These are phyloP conservation scores for Globisporangium paddicum DNA, from an alignment of 352 stramenopile species.

Conservation along the genomic window DNA sequence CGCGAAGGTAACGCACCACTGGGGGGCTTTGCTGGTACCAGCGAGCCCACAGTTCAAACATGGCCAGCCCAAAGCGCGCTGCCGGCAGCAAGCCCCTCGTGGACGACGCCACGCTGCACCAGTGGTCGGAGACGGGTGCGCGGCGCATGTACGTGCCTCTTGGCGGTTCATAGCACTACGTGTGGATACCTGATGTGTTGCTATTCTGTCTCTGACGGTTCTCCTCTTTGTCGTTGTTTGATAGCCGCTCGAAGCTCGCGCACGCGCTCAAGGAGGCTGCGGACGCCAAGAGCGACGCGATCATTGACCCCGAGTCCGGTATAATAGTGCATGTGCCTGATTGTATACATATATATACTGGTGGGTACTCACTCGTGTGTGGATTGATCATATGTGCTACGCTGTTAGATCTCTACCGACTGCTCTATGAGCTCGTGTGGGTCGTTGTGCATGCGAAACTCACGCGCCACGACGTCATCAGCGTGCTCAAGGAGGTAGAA, in stretches of 20 bases:
- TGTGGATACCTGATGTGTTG: not conserved
- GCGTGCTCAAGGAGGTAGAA: conserved; percentile 60
- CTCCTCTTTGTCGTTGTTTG: not conserved
- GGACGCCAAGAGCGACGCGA: conserved; percentile 13
- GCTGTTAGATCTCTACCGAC: conserved; percentile 39
- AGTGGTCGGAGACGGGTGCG: conserved; percentile 60
- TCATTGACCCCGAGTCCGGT: conserved; percentile 22
- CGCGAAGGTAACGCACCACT: not conserved
- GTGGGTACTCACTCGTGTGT: not conserved
- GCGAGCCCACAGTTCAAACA: not conserved
- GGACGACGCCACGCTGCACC: conserved; percentile 47
- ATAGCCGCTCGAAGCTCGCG: conserved; percentile 34
- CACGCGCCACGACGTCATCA: conserved; percentile 63
- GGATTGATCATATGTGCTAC: not conserved
- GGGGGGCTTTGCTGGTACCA: not conserved
- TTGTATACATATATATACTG: not conserved
- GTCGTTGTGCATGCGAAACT: conserved; percentile 67
- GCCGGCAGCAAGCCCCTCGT: conserved; percentile 33
- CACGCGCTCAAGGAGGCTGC: conserved; percentile 29
- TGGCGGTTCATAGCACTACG: not conserved
- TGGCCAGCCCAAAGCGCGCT: conserved; percentile 24
- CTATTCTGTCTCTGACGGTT: not conserved
- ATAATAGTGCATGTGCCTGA: not conserved
- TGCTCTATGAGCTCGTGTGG: conserved; percentile 81
- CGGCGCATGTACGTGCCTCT: conserved; percentile 36